Base-by-base conservation (phyloP, 768 basidiomycete species). In the Auriscalpium vulgare region DNA sequence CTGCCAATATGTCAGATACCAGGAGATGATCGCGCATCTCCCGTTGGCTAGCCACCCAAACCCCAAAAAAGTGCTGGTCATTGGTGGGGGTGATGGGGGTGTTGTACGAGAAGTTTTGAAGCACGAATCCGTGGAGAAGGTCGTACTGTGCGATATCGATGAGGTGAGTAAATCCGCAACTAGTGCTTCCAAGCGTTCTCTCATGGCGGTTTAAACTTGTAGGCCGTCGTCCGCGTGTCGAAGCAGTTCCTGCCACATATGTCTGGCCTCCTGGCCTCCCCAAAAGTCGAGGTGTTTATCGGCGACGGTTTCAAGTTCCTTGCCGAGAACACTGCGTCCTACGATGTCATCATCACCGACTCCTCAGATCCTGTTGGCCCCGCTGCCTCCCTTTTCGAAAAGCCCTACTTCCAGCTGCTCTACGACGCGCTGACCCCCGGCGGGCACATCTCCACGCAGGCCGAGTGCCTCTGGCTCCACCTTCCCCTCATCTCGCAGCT, bases 251-350 rank as follows among this genome's bases (percentile, higher is more conserved):
- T 99, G 29, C 94, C 95, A 1, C 89, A 95, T 71, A 97, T 98
- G 95, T 87, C 95, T 23, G 66, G 75, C 1, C 82, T 95, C 43
- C 82, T 95, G 59, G 71, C 78, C 40, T 86, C 90, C 60, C 83
- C 89, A 13, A 85, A 85, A 53, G 95, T 97, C 54, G 83, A 75
- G 8, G 87, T 97, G 52, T 76, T 81, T 74, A 82, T 98, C 64
- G 95, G 95, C 48, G 95, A 97, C 63, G 95, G 95, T 47, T 97
- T 97, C 85, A 90, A 93, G 70, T 98, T 95, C 78, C 84, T 99
- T 49, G 84, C 85, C 11, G 88, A 92, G 51, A 87, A 95, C 73
- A 81, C 87, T 63, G 75, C 83, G 50, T 84, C 84, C 51, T 97
- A 95, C 83, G 95, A 99, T 68, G 91, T 90, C 58, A 98, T 99